These are phyloP conservation scores for Nakazawaea ambrosiae DNA, from an alignment of 805 yeast species.

Conservation along the genomic window DNA sequence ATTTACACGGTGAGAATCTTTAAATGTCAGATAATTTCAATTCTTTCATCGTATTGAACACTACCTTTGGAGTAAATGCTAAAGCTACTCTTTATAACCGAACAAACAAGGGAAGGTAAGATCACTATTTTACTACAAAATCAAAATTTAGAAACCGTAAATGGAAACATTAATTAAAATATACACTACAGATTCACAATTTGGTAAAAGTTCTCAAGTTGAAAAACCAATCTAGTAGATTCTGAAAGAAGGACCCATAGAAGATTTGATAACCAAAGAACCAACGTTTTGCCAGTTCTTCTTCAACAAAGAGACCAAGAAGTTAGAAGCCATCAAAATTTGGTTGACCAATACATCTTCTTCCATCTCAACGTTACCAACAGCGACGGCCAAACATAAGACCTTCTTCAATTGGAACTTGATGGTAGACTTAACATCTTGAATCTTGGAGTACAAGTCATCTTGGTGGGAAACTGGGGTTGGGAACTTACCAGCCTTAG, in stretches of 20 bases:
- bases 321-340: slow-evolving; percentile 98
- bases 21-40: no score
- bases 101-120: no score
- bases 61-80: no score
- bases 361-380: slow-evolving; percentile 99
- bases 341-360: slow-evolving; percentile 95
- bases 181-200: no score
- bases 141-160: no score
- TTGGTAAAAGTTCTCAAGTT: no score
- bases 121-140: no score
- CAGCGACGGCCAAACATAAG: slow-evolving; percentile 98
- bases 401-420: slow-evolving; percentile 99
- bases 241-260: slow-evolving; percentile 99
- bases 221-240: slow-evolving; percentile 93
- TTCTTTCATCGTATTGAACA: no score
- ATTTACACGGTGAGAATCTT: no score
- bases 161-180: no score
- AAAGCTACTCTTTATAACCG: no score
- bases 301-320: slow-evolving; percentile 98
- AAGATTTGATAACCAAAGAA: slow-evolving; percentile 95
- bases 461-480: slow-evolving; percentile 99
- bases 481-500: slow-evolving; percentile 99
- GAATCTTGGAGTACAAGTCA: slow-evolving; percentile 92
- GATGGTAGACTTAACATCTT: slow-evolving; percentile 98
- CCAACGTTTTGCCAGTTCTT: slow-evolving; percentile 99